Percentiles rank a stretch among this genome's conserved stretches.
These are phyloP conservation scores for Halenospora varia DNA, from an alignment of 495 filamentous ascomycete genomes.

Conservation along the genomic window DNA sequence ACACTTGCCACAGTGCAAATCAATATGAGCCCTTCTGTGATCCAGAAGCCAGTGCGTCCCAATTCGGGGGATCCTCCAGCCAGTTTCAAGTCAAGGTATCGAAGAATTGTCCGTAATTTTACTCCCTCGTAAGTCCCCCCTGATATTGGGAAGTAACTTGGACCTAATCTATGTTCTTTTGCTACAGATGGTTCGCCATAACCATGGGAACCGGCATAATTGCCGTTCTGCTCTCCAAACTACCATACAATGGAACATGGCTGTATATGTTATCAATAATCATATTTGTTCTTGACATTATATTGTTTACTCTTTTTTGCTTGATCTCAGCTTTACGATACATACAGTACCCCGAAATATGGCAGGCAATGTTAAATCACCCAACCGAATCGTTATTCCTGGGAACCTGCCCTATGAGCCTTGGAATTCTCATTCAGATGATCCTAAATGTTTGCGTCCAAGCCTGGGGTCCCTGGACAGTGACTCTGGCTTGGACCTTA, in stretches of 20 bases:
- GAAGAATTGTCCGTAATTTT: slow-evolving; percentile 41
- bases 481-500: slow-evolving; percentile 39
- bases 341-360: slow-evolving; percentile 51
- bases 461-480: slow-evolving; percentile 39
- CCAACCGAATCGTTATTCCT: slow-evolving; percentile 57
- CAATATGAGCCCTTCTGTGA: neutral
- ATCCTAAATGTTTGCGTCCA: slow-evolving; percentile 48
- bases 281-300: slow-evolving; percentile 50
- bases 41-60: neutral
- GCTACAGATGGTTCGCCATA: slow-evolving; percentile 42
- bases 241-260: slow-evolving; percentile 51
- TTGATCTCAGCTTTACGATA: slow-evolving; percentile 50
- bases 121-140: slow-evolving; percentile 38
- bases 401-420: slow-evolving; percentile 56
- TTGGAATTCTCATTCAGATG: slow-evolving; percentile 58
- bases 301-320: slow-evolving; percentile 40
- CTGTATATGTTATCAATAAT: slow-evolving; percentile 47
- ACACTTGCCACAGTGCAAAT: neutral
- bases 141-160: neutral
- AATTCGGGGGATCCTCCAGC: neutral
- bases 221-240: slow-evolving; percentile 49
- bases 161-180: neutral
- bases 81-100: neutral
- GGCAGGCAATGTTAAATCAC: slow-evolving; percentile 49
- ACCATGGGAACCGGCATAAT: slow-evolving; percentile 67